These are phyloP conservation scores for Priceomyces fermenticarens DNA, from an alignment of 805 yeast species.

Conservation along the genomic window DNA sequence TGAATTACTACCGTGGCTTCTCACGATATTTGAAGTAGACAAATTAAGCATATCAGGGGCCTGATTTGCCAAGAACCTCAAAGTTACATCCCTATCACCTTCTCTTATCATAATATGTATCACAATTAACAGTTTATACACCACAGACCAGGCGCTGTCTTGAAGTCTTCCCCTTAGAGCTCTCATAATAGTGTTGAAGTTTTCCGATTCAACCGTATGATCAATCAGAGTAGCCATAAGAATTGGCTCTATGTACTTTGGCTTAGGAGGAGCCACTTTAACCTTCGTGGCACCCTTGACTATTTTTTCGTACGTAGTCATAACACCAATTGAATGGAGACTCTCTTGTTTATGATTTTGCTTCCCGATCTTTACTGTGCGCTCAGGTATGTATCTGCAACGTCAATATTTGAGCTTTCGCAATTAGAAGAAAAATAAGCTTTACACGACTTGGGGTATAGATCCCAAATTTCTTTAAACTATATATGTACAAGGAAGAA, in stretches of 20 bases:
- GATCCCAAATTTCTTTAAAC: no score
- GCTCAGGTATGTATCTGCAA: no score
- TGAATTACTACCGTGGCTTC: conserved; percentile 31
- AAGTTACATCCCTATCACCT: conserved; percentile 76
- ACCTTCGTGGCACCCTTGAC: conserved; percentile 59
- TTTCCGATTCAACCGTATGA: conserved; percentile 37
- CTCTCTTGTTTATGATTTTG: no score
- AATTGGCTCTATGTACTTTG: conserved; percentile 93
- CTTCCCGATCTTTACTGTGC: no score
- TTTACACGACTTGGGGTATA: no score
- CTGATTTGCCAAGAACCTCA: conserved; percentile 53
- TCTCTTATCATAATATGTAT: conserved; percentile 90
- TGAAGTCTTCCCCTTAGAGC: conserved; percentile 59
- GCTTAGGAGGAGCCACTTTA: conserved; percentile 93
- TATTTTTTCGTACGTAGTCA: conserved; percentile 70
- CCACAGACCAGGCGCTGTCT: conserved; percentile 89
- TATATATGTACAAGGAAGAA: no score
- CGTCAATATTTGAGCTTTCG: no score
- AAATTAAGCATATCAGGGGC: conserved; percentile 49
- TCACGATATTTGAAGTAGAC: conserved; percentile 34
- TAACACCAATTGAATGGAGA: conserved; percentile 11
- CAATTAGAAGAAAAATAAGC: no score
- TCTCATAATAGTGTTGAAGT: conserved; percentile 68
- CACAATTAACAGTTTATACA: conserved; percentile 80
- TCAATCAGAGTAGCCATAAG: conserved; percentile 62